Conservation (phyloP, 192 early-diverging fungal genomes). For the Coemansia sp. region DNA sequence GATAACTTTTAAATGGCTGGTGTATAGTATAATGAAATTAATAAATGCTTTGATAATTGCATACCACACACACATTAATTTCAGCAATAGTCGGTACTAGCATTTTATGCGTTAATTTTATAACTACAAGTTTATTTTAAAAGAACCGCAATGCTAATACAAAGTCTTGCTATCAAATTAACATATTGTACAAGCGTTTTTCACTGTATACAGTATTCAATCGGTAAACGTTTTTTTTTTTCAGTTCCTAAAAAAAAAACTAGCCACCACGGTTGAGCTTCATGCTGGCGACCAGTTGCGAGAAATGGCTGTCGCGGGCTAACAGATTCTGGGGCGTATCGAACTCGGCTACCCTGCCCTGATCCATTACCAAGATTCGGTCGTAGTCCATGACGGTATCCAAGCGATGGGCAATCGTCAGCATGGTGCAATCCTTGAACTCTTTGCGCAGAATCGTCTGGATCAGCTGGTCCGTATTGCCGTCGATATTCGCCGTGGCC, state of each 20-base stretch:
- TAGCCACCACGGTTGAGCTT: background rate
- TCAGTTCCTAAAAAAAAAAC: too few relatives aligned
- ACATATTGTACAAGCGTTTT: too few relatives aligned
- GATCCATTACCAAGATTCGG: constrained; percentile 57
- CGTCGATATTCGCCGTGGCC: constrained; percentile 61
- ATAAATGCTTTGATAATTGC: too few relatives aligned
- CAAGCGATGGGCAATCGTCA: constrained; percentile 71
- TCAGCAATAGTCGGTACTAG: too few relatives aligned
- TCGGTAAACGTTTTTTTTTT: background rate
- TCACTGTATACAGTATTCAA: too few relatives aligned
- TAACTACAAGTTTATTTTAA: too few relatives aligned
- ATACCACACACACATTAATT: too few relatives aligned
- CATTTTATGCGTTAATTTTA: too few relatives aligned
- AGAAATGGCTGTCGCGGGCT: constrained; percentile 7
- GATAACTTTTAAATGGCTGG: too few relatives aligned
- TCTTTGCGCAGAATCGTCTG: constrained; percentile 58
- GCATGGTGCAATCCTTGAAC: constrained; percentile 36
- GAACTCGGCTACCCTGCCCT: constrained; percentile 27
- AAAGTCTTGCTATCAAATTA: too few relatives aligned
- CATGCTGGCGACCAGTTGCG: constrained; percentile 12
- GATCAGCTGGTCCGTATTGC: constrained; percentile 58
- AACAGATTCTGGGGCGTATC: constrained; percentile 18
- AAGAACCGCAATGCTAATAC: too few relatives aligned
- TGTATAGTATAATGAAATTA: too few relatives aligned
- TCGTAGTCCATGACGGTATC: constrained; percentile 63